Evolutionary conservation across 768 basidiomycete genomes (phyloP).

Genomic region (Leccinum rimulosum): DNA sequence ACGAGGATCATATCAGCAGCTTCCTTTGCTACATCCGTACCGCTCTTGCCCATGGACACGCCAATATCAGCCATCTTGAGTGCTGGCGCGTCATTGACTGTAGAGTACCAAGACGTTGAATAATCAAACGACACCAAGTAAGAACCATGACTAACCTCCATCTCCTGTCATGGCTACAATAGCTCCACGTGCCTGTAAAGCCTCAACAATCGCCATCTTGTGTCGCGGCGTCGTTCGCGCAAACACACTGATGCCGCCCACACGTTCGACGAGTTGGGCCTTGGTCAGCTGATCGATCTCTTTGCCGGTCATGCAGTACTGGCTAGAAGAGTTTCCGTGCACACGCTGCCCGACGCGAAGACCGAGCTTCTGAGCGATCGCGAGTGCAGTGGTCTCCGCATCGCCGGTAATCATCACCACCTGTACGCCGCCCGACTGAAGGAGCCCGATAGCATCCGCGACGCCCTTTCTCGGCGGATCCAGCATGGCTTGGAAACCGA

Average conservation of each 20-base stretch:
- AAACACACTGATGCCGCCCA: slow-evolving; percentile 83
- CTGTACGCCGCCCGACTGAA: slow-evolving; percentile 86
- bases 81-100: slow-evolving; percentile 95
- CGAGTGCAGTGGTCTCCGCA: slow-evolving; percentile 84
- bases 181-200: slow-evolving; percentile 84
- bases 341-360: slow-evolving; percentile 57
- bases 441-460: slow-evolving; percentile 77
- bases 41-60: slow-evolving; percentile 95
- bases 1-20: slow-evolving; percentile 96
- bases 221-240: slow-evolving; percentile 95
- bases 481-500: slow-evolving; percentile 91
- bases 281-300: slow-evolving; percentile 84
- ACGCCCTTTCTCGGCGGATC: slow-evolving; percentile 95
- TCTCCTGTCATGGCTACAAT: slow-evolving; percentile 99
- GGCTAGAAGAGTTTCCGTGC: slow-evolving; percentile 25
- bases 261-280: slow-evolving; percentile 76
- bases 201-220: slow-evolving; percentile 96
- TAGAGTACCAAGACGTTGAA: background rate
- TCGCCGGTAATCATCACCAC: slow-evolving; percentile 99
- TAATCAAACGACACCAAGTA: background rate
- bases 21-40: slow-evolving; percentile 99
- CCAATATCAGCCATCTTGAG: slow-evolving; percentile 98
- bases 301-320: slow-evolving; percentile 71
- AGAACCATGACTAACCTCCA: slow-evolving; percentile 64
- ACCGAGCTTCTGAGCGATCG: slow-evolving; percentile 85